Base-by-base conservation (phyloP, 768 basidiomycete genomes). In the Suillus americanus region DNA sequence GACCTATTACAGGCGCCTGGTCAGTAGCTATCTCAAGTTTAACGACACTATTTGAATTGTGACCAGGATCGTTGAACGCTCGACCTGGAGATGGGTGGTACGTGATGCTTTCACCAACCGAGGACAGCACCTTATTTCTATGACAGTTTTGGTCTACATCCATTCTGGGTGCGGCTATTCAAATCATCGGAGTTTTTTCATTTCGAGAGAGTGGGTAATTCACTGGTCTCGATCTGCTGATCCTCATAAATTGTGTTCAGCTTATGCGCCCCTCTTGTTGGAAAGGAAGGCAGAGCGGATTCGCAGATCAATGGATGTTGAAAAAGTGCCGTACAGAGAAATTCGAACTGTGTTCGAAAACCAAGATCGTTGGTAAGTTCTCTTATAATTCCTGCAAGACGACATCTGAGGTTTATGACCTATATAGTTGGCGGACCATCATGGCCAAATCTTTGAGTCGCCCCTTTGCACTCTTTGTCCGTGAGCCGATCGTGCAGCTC, bases 61-160 rank as follows among this genome's bases (percentile, higher is more conserved):
- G 71, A 50, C 68, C 16, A 83, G 67, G 79, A 84, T 92, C 35
- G 85, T 86, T 0, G 79, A 90, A 46, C 78, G 75, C 46, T 82
- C 87, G 0, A 87, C 86, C 0, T 91, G 90, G 90, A 78, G 87
- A 72, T 91, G 89, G 89, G 88, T 90, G 35, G 86, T 85, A 72
- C 45, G 85, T 79, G 5, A 48, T 13, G 41, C 20, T 3, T 46
- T 48, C 16, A 25, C 5, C 40, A 6, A 16, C 3, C 4, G 0
- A 20, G 41, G n/a, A 12, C 9, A 46, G 9, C 6, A 6, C 33
- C 33, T 63, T 7, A 50, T 25, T 50, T 50, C 12, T 3, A 41
- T 13, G 53, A 45, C 67, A 86, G 82, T 92, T 91, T 72, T 89
- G 89, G 85, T 83, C 88, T 0, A 87, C 87, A 3, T 85, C 80